Evolutionary conservation across 352 stramenopile species (phyloP).

Genomic region (Phytophthora sp.): DNA sequence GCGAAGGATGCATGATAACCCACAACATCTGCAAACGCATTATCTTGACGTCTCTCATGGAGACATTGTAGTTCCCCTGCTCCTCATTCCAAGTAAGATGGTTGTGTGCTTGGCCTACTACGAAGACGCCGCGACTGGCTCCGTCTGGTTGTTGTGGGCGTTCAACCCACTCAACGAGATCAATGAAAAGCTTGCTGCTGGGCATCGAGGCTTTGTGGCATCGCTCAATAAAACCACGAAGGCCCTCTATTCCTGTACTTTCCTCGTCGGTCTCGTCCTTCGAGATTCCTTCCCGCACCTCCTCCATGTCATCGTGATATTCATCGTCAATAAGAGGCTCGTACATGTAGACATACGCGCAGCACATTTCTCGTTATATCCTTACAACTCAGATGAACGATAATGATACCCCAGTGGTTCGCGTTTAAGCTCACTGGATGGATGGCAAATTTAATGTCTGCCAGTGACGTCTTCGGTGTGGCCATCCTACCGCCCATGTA

Average conservation of each 20-base stretch:
- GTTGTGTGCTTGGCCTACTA: neutral
- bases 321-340: conserved; percentile 6
- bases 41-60: neutral
- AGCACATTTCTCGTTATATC: neutral
- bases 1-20: neutral
- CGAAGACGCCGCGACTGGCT: neutral
- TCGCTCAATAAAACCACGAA: neutral
- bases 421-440: neutral
- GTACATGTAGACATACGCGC: conserved; percentile 8
- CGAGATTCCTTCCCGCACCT: neutral
- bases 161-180: no score
- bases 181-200: no score
- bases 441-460: neutral
- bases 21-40: neutral
- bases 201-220: no score
- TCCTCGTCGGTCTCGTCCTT: neutral
- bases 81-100: neutral
- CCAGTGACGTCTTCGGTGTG: neutral
- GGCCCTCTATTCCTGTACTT: no score
- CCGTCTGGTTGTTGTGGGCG: neutral
- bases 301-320: neutral
- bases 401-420: conserved; percentile 20
- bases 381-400: neutral
- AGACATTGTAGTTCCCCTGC: neutral
- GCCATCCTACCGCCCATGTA: neutral